Evolutionary conservation across 345 rosid genomes (phyloP).

Genomic region (Lepidium aucheri): DNA sequence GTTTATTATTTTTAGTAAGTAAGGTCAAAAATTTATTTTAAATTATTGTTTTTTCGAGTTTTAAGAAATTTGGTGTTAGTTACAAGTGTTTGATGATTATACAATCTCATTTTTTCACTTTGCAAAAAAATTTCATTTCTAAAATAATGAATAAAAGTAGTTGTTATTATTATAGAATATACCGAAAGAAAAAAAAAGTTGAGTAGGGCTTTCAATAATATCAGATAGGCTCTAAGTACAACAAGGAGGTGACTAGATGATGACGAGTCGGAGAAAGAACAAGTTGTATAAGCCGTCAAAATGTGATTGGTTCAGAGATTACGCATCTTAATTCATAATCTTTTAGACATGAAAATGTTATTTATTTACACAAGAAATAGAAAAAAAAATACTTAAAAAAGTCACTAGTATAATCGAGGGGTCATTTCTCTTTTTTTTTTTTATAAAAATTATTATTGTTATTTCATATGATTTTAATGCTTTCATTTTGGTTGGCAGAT

Average conservation of each 20-base stretch:
- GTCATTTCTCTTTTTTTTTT: neutral
- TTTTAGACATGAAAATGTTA: conserved; percentile 1
- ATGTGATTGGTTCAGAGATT: neutral
- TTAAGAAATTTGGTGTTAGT: too few species aligned
- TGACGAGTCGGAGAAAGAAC: conserved; percentile 3
- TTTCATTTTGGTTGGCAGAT: conserved; percentile 2
- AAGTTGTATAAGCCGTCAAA: neutral
- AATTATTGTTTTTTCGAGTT: too few species aligned
- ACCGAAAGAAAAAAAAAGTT: too few species aligned
- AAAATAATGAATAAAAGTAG: too few species aligned
- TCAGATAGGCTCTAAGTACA: conserved; percentile 13
- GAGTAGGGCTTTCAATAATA: neutral
- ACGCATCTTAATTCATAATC: neutral
- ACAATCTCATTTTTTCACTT: too few species aligned
- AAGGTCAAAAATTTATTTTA: too few species aligned
- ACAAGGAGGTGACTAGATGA: conserved; percentile 14
- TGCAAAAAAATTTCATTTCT: too few species aligned
- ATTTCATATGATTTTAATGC: neutral
- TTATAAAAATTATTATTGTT: too few species aligned
- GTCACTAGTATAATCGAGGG: neutral
- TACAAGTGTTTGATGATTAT: too few species aligned
- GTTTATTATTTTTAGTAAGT: too few species aligned
- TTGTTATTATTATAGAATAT: too few species aligned
- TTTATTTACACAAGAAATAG: neutral
- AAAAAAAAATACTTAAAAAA: neutral